Base-by-base conservation (phyloP, 2,329 filamentous ascomycete species). In the Alternaria metachromatica region DNA sequence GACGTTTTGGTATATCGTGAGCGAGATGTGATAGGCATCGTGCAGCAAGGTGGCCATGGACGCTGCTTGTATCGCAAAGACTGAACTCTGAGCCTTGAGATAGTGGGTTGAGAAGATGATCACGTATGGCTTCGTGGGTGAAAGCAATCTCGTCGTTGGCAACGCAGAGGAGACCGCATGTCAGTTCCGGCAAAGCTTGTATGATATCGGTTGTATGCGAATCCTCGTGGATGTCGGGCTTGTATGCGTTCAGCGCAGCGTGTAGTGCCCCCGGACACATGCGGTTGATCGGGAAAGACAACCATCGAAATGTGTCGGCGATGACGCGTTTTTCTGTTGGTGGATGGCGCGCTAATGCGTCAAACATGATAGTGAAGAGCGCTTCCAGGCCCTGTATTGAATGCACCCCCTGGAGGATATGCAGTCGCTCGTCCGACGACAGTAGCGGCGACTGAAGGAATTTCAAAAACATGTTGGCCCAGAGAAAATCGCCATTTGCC, bases 401-500 rank as follows among this genome's bases (percentile, higher is more conserved):
- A 12, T 70, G 43, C 5, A 63, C 57, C 18, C 71, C 64, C 37
- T 72, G 58, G 3, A 78, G 55, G 21, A 69, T 51, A 4, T 54
- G 13, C 18, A 69, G 51, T 46, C 75, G 67, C 53, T 78, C 73
- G 20, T 73, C 64, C n/a, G 74, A 66, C 9, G 75, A 70, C 12
- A 78, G 61, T 21, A 62, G 46, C 7, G 70, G 65, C 9, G 73
- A 76, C 15, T 70, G 66, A 9, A 78, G 59, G 48, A 74, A 71
- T 18, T 67, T 71, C 8, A 76, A 23, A 3, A 76, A 55, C 48
- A 71, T 58, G 41, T 50, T 68, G 4, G 72, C 72, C 76, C 75
- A 77, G 8, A 77, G 62, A 54, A 78, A 77, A n/a, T 69, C 60
- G 7, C 76, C 75, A 25, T 72, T 64, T n/a, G 72, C 65, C 45